Evolutionary conservation across 139 green algal genomes (phyloP), one percentile per base, ranked within the genome.

Genomic region (Penium margaritaceum): DNA sequence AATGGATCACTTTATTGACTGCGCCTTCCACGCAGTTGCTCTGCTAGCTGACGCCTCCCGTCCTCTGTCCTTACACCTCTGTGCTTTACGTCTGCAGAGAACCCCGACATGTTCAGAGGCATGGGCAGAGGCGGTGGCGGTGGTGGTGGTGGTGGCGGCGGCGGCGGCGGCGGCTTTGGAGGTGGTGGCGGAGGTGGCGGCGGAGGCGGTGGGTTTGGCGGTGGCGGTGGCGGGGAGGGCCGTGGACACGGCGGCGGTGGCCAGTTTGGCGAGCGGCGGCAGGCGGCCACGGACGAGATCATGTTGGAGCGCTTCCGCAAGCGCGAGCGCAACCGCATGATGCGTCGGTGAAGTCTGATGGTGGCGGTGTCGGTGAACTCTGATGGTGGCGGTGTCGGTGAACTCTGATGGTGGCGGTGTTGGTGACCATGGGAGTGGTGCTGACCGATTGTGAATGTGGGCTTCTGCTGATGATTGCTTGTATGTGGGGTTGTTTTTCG

Each of bases 261-360:
- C 35, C 35, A 36, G 4, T 41, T 19, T 15, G 27, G 38, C 17
- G 39, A 34, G 29, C 29, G 55, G 39, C 58, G 70, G 0, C 68
- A 67, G 3, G 51, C 68, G n/a, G 68, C 68, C 24, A 75, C 68
- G 0, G 68, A 75, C 47, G 68, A 75, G 9, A 67, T 75, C 37
- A 67, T 75, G 6, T 15, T 75, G 46, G 68, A 75, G 24, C 46
- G 68, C 19, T 75, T 75, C 35, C 58, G 68, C 3, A 75, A 75
- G 68, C 68, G 68, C 21, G 68, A 75, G 68, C 58, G 51, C 14
- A 67, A 75, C 36, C 53, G 68, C 35, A 17, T 67, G 5, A 60
- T 60, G 51, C 51, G 51, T 0, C 51, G 51, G 51, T 60, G n/a
- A n/a, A 60, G 51, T 27, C 51, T 60, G 51, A n/a, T 27, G 17